phyloP scores from a whole-genome alignment of 306 rosid genomes.

The Citrullus amarus region DNA sequence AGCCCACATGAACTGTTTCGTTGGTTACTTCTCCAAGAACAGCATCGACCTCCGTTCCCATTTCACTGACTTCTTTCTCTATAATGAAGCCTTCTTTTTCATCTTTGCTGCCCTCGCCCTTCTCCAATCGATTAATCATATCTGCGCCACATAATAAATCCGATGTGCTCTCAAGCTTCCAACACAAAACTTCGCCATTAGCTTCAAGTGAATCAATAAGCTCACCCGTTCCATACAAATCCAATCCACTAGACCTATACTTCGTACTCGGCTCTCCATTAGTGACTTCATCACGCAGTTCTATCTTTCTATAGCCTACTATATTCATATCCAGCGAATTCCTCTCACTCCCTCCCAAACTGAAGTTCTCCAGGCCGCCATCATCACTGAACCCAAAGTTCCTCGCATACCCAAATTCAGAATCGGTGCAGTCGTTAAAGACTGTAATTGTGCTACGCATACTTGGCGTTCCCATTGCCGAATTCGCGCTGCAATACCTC shows the following conservation, averaged over 20 bases:
- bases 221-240: conserved; percentile 43
- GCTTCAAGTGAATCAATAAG: conserved; percentile 17
- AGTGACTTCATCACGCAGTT: conserved; percentile 3
- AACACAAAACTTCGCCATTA: conserved; percentile 25
- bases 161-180: conserved; percentile 27
- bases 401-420: conserved; percentile 34
- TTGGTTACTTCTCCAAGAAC: not conserved
- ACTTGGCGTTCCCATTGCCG: conserved; percentile 73
- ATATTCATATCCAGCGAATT: conserved; percentile 17
- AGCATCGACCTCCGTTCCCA: conserved; percentile 2
- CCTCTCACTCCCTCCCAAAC: conserved; percentile 33
- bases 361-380: conserved; percentile 36
- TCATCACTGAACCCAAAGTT: conserved; percentile 29
- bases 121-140: conserved; percentile 9
- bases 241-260: conserved; percentile 26
- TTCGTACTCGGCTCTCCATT: conserved; percentile 2
- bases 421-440: conserved; percentile 49
- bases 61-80: conserved; percentile 1
- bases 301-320: conserved; percentile 15
- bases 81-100: conserved; percentile 7
- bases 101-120: conserved; percentile 9
- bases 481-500: conserved; percentile 81
- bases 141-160: conserved; percentile 15
- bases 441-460: conserved; percentile 55
- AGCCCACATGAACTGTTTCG: not conserved